Conservation (phyloP, 2,329 filamentous ascomycete species). For the Colletotrichum agaves region DNA sequence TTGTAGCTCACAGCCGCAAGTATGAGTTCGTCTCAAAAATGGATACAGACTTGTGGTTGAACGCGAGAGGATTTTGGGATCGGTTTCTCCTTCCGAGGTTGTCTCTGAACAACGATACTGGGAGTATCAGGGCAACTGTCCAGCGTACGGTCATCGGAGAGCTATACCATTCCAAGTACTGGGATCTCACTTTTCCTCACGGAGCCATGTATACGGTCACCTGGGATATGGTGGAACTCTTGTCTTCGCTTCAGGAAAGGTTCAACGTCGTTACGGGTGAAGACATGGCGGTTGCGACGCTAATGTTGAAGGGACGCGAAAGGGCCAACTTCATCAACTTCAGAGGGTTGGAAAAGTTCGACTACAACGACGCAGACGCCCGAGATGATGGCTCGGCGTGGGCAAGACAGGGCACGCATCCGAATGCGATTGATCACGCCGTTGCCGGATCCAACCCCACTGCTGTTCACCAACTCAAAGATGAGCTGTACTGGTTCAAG, state of each 20-base stretch:
- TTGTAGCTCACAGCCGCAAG: conserved; percentile 38
- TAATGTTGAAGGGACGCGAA: conserved; percentile 43
- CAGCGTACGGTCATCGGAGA: conserved; percentile 45
- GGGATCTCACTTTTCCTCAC: conserved; percentile 45
- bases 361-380: conserved; percentile 44
- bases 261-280: conserved; percentile 44
- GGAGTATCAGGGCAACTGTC: conserved; percentile 32
- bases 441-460: conserved; percentile 40
- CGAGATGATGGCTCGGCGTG: conserved; percentile 44
- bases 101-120: conserved; percentile 30
- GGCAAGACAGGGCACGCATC: conserved; percentile 42
- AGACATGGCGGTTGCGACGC: conserved; percentile 44
- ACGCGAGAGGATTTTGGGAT: conserved; percentile 47
- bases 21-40: conserved; percentile 49
- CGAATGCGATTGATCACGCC: conserved; percentile 42
- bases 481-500: conserved; percentile 42
- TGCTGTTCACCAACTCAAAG: conserved; percentile 45
- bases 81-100: conserved; percentile 42
- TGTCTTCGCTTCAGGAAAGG: conserved; percentile 42
- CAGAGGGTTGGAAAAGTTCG: conserved; percentile 45
- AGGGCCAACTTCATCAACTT: conserved; percentile 44
- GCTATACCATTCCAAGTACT: conserved; percentile 42
- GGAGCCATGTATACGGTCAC: conserved; percentile 49
- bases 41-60: conserved; percentile 48
- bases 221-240: conserved; percentile 46